Percentiles rank a stretch among this genome's conserved stretches.
Evolutionary conservation across 495 filamentous ascomycete species (phyloP).

Genomic region (Trichoderma asperelloides): DNA sequence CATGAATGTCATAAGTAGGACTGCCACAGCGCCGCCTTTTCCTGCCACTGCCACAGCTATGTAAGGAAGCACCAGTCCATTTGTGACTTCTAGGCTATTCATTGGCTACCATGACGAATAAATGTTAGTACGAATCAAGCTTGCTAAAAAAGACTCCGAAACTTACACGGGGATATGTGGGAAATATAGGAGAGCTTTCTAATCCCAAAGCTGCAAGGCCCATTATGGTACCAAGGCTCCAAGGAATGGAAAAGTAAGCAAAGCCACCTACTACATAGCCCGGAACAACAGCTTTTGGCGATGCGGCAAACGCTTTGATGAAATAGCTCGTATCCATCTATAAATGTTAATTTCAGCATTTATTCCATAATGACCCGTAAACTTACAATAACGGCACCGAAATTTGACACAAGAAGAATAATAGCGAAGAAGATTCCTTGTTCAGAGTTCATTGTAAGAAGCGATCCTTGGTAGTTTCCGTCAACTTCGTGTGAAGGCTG

Average conservation of each 20-base stretch:
- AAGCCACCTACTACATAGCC: constrained; percentile 42
- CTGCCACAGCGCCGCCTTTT: constrained; percentile 35
- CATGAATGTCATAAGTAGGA: constrained; percentile 45
- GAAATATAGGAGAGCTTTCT: constrained; percentile 35
- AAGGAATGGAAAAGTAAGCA: constrained; percentile 42
- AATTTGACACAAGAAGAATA: constrained; percentile 19
- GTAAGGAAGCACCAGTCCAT: constrained; percentile 37
- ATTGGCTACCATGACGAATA: constrained; percentile 34
- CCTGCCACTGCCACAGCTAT: constrained; percentile 39
- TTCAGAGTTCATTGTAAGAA: constrained; percentile 1
- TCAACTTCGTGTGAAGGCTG: background rate
- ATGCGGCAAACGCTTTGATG: constrained; percentile 41
- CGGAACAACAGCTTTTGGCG: constrained; percentile 33
- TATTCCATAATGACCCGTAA: background rate
- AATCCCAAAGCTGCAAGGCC: constrained; percentile 40
- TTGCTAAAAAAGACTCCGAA: background rate
- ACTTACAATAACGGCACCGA: constrained; percentile 24
- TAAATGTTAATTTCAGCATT: background rate
- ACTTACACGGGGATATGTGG: constrained; percentile 22
- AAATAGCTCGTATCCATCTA: constrained; percentile 38
- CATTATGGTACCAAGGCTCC: constrained; percentile 38
- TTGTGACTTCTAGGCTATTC: constrained; percentile 29
- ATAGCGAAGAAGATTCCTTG: constrained; percentile 1
- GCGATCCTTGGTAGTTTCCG: background rate
- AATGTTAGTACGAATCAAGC: background rate